Evolutionary conservation across 768 basidiomycete species (phyloP).

Genomic region (Dioszegia aurantiaca): DNA sequence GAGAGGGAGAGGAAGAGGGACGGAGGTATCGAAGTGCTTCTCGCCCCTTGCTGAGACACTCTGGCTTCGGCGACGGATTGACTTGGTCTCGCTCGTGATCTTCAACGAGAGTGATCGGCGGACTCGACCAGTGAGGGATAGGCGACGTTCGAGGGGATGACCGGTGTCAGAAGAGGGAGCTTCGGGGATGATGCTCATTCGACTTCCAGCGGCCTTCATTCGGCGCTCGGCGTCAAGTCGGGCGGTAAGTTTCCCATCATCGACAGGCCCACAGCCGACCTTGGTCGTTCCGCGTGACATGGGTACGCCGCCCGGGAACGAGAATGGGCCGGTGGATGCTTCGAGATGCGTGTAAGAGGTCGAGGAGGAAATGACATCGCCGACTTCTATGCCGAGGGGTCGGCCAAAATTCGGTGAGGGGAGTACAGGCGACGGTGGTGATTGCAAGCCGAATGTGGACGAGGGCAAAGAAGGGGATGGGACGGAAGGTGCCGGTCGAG

Average conservation of each 20-base stretch:
- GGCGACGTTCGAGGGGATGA: not conserved
- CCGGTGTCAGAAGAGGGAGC: not conserved
- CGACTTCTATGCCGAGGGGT: constrained; percentile 17
- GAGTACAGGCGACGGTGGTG: constrained; percentile 15
- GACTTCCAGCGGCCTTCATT: not conserved
- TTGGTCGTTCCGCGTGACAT: constrained; percentile 25
- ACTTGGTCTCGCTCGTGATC: not conserved
- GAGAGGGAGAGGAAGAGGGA: not conserved
- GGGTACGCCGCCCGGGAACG: constrained; percentile 18
- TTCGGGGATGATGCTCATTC: not conserved
- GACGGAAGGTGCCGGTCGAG: constrained; percentile 20
- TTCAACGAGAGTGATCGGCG: constrained; percentile 10
- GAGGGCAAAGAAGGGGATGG: constrained; percentile 5
- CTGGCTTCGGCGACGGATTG: not conserved
- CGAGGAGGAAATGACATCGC: not conserved
- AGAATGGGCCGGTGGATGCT: constrained; percentile 4
- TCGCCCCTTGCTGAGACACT: constrained; percentile 7
- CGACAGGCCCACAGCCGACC: constrained; percentile 18
- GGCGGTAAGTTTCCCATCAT: constrained; percentile 6
- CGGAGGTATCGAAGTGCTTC: not conserved
- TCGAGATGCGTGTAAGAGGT: constrained; percentile 19
- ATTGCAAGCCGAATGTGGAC: not conserved
- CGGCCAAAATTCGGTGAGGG: constrained; percentile 25
- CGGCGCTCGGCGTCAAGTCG: constrained; percentile 19
- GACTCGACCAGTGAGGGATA: constrained; percentile 10